Base-by-base conservation (phyloP, 2,329 filamentous ascomycete genomes). In the Epichloe sp. region DNA sequence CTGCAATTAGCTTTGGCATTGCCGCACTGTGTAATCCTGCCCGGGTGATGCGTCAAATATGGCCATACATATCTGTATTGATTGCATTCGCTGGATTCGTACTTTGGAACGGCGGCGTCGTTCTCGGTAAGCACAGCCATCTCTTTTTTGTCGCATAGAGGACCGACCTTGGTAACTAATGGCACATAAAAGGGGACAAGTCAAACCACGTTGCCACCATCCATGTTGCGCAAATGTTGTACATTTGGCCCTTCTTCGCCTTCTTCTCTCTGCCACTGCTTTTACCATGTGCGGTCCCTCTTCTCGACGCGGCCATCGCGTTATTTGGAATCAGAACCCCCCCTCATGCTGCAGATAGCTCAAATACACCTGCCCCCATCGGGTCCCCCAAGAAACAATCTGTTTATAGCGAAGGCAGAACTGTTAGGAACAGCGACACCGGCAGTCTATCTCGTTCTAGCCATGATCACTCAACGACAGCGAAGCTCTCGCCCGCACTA, bases 171-270 rank as follows among this genome's bases (percentile, higher is more conserved):
- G 8, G n/a, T 34, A 17, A 45, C 31, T 34, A 12, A 34, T 35
- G 43, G n/a, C 19, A 19, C 34, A 7, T 5, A 5, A 14, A 51
- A 88, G 87, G 90, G 38, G 93, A 98, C 68, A 97, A 96, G 69
- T 84, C 87, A 26, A 96, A 95, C 62, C 93, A 98, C 62, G 76
- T 93, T 35, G 89, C 90, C 0, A 93, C 89, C 1, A 71, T 97
- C 12, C 91, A 98, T 62, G 70, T 93, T 5, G 78, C 91, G 0
- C 93, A 98, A 68, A 86, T 98, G 79, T 82, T 97, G 17, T 98
- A 98, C 62, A 83, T 97, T 57, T 95, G 89, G 86, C 85, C 90
- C 0, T 86, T 95, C 55, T 83, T 95, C 52, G 71, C 80, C 37
- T 95, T 97, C 70, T 97, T 96, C 71, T 95, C 90, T 0, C 79